Base-by-base conservation (phyloP, 75 land plant species). In the Isoetes taiwanensis region DNA sequence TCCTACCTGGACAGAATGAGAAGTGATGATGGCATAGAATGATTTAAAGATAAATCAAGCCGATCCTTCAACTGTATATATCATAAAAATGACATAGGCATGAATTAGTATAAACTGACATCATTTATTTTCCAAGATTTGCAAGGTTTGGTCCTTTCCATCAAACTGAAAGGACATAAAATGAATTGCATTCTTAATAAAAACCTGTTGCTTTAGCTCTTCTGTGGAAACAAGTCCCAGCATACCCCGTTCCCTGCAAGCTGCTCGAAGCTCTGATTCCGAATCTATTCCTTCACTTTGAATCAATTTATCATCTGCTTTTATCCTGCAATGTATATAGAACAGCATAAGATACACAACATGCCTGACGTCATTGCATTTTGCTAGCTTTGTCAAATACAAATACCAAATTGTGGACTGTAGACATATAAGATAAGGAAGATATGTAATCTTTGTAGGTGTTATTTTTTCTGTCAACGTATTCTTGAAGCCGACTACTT, bases 11-110 rank as follows among this genome's bases (percentile, higher is more conserved):
- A 93, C 41, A 93, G 96, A 63, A 93, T 84, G 41, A 93, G 72
- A 32, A 93, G 80, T 19, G 98, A 93, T n/a, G 98, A 88, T 37
- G 98, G 95, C 10, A 93, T 68, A 28, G 89, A 73, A 67, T 81
- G 81, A 40, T 87, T 86, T 58, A 91, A 77, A 63, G 97, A 91
- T 59, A 91, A 70, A 56, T 91, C 97, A 67, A 91, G 55, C 97
- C 97, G 87, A 64, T 91, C 88, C 16, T 70, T 32, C 41, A 67
- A 59, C 70, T 67, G 64, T 32, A 67, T 24, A 6, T 17, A 40
- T 38, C 11, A 56, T 34, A 16, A 41, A 56, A 19, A 16, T 12
- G 0, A 14, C 39, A 10, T 37, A 37, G 9, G 39, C 39, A 10
- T 37, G 39, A 9, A 37, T 10, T 37, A 9, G 14, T 37, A 9